Evolutionary conservation across 176 grass and related monocot species (phyloP), one percentile per base, ranked within the genome.

Genomic region (Bromus sterilis): DNA sequence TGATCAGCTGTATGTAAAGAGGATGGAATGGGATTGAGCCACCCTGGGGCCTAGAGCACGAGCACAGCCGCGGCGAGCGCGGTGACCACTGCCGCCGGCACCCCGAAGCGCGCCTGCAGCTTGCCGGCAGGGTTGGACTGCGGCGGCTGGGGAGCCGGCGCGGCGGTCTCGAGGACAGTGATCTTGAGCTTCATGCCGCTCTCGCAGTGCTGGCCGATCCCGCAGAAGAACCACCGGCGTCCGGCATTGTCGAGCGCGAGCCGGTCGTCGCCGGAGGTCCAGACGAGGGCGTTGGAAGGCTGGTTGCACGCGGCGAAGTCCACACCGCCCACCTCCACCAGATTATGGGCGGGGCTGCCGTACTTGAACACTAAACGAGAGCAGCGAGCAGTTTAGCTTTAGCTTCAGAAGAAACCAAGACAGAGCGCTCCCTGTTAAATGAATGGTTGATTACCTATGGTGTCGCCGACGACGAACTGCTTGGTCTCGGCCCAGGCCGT

Each of bases 381-480:
- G 39, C 4, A 12, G 64, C 20, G 11, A 74, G 7, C 2, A 33
- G 4, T 15, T 56, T 14, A 77, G 15, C 12, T 72, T 42, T n/a
- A n/a, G 6, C 8, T 51, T 51, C 48, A 18, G 48, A 51, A 5
- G 46, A 49, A 49, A 49, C 46, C 15, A 49, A 49, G 16, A 20
- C 46, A 49, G 16, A 49, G 46, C n/a, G n/a, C n/a, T n/a, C n/a
- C n/a, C n/a, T n/a, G n/a, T n/a, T n/a, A n/a, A n/a, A n/a, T n/a
- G n/a, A n/a, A n/a, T n/a, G n/a, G n/a, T 49, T 46, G 4, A 4
- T 63, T 77, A 92, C 90, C 62, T 78, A 93, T 51, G 33, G 66
- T 84, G 72, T 93, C 91, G 62, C 91, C 91, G 56, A 87, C 82
- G 20, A 39, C 56, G 78, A 93, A 93, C 73, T 76, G 62, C 29